Base-by-base conservation (phyloP, 805 yeast genomes). In the Metschnikowia drakensbergensis region DNA sequence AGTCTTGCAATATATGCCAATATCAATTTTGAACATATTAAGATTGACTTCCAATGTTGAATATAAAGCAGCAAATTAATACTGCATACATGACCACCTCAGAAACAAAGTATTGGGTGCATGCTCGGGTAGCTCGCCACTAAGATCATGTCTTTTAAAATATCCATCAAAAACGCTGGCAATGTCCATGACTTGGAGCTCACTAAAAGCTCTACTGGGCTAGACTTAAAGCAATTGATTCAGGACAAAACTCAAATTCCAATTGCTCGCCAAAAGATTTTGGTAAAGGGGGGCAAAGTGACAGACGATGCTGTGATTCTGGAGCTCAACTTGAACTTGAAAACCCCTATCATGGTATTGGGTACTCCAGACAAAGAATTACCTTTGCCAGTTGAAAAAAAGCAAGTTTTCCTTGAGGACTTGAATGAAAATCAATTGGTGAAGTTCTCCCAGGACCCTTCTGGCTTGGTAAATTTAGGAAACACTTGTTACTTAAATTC, bases 241-340 rank as follows among this genome's bases (percentile, higher is more conserved):
- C 83, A 79, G 56, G 79, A 82, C 23, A 64, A 81, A 49, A 92
- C 98, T 2, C 81, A 81, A 50, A 88, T 94, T 47, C 96, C 96
- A n/a, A 80, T 83, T 1, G 86, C 81, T 47, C 83, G 97, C 58
- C 99, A 94, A 69, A 92, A 92, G 71, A 84, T 91, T 52, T 76
- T 94, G 62, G 80, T 89, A 45, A 90, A 88, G 69, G 92, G 95
- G 9, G 96, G 97, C 37, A 95, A 90, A 64, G 69, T 94, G 59
- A 76, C 77, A 47, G 92, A 89, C 66, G 91, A 86, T 51, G 71
- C 69, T n/a, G 70, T 74, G 34, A 66, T 88, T 46, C 61, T 71
- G 8, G 57, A 68, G 3, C 72, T 86, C 45, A 77, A 74, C 26
- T 62, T 91, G 53, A 86, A 85, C 59, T 74, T 80, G 23, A 80